Evolutionary conservation across 192 early-diverging fungal species (phyloP).

Genomic region (Gryganskiella cystojenkinii): DNA sequence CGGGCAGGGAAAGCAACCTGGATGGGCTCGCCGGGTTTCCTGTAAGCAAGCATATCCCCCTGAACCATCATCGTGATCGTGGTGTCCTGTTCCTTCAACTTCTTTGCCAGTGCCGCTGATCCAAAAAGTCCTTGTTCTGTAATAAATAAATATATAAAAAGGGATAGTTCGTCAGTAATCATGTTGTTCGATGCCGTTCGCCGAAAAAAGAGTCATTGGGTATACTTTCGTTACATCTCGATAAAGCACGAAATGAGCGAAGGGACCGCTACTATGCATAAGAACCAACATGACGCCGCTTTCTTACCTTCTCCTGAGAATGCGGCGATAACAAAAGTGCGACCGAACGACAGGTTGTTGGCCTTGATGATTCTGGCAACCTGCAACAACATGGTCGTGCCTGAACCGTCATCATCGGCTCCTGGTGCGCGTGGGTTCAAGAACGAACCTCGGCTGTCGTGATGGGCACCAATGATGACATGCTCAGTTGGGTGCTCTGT

Average conservation of each 20-base stretch:
- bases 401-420: constrained; percentile 56
- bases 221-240: background rate
- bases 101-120: constrained; percentile 51
- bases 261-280: background rate
- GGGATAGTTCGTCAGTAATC: too few species aligned
- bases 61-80: constrained; percentile 56
- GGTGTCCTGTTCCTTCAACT: constrained; percentile 27
- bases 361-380: constrained; percentile 42
- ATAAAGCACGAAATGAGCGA: background rate
- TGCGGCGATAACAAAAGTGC: constrained; percentile 50
- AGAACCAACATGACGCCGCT: too few species aligned
- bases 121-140: constrained; percentile 57
- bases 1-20: constrained; percentile 56
- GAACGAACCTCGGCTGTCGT: constrained; percentile 53
- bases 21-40: constrained; percentile 55
- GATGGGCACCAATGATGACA: constrained; percentile 59
- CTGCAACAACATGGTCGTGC: constrained; percentile 53
- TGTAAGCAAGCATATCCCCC: constrained; percentile 60
- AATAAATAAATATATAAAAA: too few species aligned
- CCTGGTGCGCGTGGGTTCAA: constrained; percentile 55
- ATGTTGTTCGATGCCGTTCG: too few species aligned
- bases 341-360: constrained; percentile 47
- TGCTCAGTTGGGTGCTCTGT: constrained; percentile 53
- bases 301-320: constrained; percentile 55
- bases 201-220: background rate